These are phyloP conservation scores for Colletotrichum viniferum DNA, from an alignment of 2,329 filamentous ascomycete genomes.

Conservation along the genomic window DNA sequence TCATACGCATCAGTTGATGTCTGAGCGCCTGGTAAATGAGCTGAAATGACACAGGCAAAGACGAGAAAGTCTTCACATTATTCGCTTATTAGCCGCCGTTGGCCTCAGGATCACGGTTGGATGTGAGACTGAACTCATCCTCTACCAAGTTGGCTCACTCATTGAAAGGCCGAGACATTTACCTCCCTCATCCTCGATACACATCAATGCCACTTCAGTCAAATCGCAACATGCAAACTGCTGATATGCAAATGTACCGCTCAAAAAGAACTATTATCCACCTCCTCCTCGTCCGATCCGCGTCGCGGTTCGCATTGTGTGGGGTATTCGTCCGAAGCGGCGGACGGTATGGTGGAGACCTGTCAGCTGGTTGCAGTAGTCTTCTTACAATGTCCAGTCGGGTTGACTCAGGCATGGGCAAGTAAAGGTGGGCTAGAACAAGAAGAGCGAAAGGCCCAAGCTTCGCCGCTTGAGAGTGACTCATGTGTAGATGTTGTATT, in stretches of 20 bases:
- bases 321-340: background rate
- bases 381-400: background rate
- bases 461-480: background rate
- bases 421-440: background rate
- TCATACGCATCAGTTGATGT: background rate
- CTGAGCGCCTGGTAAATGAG: background rate
- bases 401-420: background rate
- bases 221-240: background rate
- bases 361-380: background rate
- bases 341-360: background rate
- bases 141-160: background rate
- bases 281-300: background rate
- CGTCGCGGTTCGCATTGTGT: background rate
- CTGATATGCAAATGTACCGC: background rate
- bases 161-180: background rate
- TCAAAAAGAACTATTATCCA: background rate
- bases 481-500: background rate
- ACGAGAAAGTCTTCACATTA: background rate
- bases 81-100: background rate
- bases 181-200: background rate
- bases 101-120: background rate
- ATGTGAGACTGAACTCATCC: background rate
- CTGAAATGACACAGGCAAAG: background rate
- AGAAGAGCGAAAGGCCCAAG: background rate
- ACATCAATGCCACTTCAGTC: background rate